Conservation (phyloP, 2,329 filamentous ascomycete species). For the Coniochaeta ligniaria region DNA sequence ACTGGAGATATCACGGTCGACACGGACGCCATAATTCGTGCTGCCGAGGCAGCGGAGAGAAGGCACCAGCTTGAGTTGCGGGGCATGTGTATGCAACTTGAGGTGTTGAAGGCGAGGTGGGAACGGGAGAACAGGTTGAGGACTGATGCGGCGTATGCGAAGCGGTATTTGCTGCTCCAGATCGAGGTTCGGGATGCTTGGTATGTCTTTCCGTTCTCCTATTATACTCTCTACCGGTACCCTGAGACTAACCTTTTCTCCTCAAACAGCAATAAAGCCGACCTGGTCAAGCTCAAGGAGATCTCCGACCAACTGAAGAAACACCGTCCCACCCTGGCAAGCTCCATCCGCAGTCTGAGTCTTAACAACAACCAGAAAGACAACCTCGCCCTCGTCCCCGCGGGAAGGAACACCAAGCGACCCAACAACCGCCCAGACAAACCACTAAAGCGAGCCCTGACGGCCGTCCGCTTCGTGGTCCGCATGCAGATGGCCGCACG, state of each 20-base stretch:
- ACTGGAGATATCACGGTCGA: slow-evolving; percentile 36
- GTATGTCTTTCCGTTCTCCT: slow-evolving; percentile 48
- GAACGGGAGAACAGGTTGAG: slow-evolving; percentile 75
- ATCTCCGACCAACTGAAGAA: slow-evolving; percentile 59
- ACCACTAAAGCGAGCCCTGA: slow-evolving; percentile 36
- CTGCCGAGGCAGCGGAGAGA: slow-evolving; percentile 55
- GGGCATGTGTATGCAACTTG: slow-evolving; percentile 81
- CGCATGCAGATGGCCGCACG: slow-evolving; percentile 40
- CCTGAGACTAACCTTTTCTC: slow-evolving; percentile 1
- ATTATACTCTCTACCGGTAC: slow-evolving; percentile 2
- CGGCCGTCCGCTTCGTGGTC: slow-evolving; percentile 44
- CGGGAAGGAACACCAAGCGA: slow-evolving; percentile 2
- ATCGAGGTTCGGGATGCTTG: slow-evolving; percentile 82
- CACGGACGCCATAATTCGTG: slow-evolving; percentile 51
- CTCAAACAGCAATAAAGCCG: slow-evolving; percentile 72
- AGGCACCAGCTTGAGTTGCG: slow-evolving; percentile 69
- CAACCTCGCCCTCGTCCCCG: slow-evolving; percentile 1
- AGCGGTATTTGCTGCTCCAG: slow-evolving; percentile 73
- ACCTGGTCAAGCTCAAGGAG: slow-evolving; percentile 75
- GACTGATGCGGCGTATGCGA: slow-evolving; percentile 75
- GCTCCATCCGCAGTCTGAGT: slow-evolving; percentile 24
- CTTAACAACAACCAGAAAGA: slow-evolving; percentile 23
- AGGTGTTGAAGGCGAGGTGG: slow-evolving; percentile 79
- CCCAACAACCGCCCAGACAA: slow-evolving; percentile 5
- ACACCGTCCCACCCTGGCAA: slow-evolving; percentile 20